Evolutionary conservation across 2,329 filamentous ascomycete species (phyloP).

Genomic region (Ascosphaera apis): DNA sequence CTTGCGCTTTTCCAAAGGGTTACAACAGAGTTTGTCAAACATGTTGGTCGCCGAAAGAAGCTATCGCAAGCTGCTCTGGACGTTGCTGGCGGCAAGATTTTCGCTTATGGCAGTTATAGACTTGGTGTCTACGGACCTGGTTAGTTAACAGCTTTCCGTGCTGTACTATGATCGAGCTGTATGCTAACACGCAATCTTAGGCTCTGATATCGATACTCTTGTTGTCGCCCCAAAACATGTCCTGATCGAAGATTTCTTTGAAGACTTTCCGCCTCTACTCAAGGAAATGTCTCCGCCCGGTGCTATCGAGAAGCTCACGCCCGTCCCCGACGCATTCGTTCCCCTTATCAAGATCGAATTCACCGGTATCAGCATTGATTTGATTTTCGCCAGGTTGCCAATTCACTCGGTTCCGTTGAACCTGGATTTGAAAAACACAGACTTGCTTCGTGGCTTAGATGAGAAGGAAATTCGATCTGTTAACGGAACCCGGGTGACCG

Average conservation of each 20-base stretch:
- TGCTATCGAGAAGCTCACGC: slow-evolving; percentile 64
- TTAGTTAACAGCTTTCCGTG: slow-evolving; percentile 11
- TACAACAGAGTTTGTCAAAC: slow-evolving; percentile 65
- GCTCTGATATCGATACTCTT: slow-evolving; percentile 93
- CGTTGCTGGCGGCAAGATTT: slow-evolving; percentile 73
- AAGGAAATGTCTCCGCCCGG: slow-evolving; percentile 50
- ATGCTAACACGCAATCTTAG: slow-evolving; percentile 17
- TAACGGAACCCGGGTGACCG: slow-evolving; percentile 84
- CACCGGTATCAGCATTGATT: slow-evolving; percentile 74
- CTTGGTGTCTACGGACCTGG: slow-evolving; percentile 77
- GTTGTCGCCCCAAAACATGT: slow-evolving; percentile 82
- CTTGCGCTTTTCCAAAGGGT: slow-evolving; percentile 57
- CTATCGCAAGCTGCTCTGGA: slow-evolving; percentile 57
- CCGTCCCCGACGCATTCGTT: slow-evolving; percentile 76
- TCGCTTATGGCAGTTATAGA: slow-evolving; percentile 88
- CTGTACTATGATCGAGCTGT: background rate
- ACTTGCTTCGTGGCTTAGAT: slow-evolving; percentile 62
- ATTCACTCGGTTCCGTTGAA: slow-evolving; percentile 48
- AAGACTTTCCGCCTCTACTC: slow-evolving; percentile 61
- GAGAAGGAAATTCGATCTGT: slow-evolving; percentile 71
- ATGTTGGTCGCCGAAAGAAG: slow-evolving; percentile 50
- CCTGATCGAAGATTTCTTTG: slow-evolving; percentile 73
- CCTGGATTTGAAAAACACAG: slow-evolving; percentile 60
- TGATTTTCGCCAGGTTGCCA: slow-evolving; percentile 64
- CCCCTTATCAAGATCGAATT: slow-evolving; percentile 96